Base-by-base conservation (phyloP, 495 filamentous ascomycete genomes). In the Lophium mytilinum region DNA sequence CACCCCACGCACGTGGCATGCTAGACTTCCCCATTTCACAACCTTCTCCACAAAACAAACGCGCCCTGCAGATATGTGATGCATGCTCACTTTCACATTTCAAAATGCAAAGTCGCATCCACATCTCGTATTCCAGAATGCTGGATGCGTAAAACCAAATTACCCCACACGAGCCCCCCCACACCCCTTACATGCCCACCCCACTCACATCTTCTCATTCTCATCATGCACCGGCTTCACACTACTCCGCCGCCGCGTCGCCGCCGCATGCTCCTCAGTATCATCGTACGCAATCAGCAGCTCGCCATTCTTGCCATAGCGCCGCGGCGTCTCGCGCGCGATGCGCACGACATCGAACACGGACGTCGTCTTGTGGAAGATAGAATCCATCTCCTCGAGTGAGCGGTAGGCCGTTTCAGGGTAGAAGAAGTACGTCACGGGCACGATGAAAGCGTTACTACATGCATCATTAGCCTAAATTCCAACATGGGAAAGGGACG, bases 241-340 rank as follows among this genome's bases (percentile, higher is more conserved):
- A 45, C 41, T 45, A 19, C 41, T 45, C 41, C 41, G 15, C 8
- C 41, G 41, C 8, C 41, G 41, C 12, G 15, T 14, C 14, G 41
- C 41, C 41, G 15, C 41, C 15, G 15, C 15, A 19, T 45, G 41
- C 62, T 75, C 72, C 37, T 76, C 75, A 8, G 74, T 78, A 11
- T 74, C 69, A 21, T 83, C 73, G 69, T 83, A 83, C 42, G 75
- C 72, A 63, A 84, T 80, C 36, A 87, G 74, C 9, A 85, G 66
- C 66, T 87, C 80, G 47, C 87, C 86, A 42, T 84, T 78, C 72
- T 81, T 81, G 53, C 83, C 85, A 67, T 87, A 90, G 57, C 86
- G 79, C 24, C 76, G 76, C 8, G 86, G 86, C 68, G 85, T 79
- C 1, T 77, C 70, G 10, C 69, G 60, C 8, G 86, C 85, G 21